Conservation (phyloP, 345 rosid genomes). For the Gossypium thurberi region DNA sequence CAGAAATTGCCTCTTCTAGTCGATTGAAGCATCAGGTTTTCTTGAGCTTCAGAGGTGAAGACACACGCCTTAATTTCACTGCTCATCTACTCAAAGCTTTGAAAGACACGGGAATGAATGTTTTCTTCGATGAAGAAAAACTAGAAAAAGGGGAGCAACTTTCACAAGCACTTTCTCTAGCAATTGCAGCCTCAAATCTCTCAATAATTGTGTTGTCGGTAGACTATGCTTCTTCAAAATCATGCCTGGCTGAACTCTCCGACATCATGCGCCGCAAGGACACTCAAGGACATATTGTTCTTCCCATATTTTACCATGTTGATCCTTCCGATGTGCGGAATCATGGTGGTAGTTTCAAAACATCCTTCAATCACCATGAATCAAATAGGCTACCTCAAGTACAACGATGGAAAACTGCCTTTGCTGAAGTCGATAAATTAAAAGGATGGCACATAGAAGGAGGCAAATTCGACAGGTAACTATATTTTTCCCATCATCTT, state of each 20-base stretch:
- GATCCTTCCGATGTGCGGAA: not conserved
- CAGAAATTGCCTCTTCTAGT: too few relatives aligned
- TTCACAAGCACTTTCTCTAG: not conserved
- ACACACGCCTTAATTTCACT: not conserved
- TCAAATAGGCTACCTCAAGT: not conserved
- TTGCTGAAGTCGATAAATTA: not conserved
- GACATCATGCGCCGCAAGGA: not conserved
- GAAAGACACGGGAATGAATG: not conserved
- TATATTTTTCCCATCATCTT: not conserved
- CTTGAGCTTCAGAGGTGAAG: not conserved
- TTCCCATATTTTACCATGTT: not conserved
- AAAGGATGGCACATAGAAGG: not conserved
- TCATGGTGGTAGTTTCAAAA: not conserved
- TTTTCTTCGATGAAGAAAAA: not conserved
- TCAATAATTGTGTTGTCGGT: not conserved
- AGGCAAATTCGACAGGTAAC: not conserved
- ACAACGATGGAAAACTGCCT: not conserved
- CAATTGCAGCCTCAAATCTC: not conserved
- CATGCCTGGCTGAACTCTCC: not conserved
- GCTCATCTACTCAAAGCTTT: not conserved
- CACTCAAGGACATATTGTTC: not conserved
- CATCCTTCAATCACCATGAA: not conserved
- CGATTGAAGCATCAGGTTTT: not conserved
- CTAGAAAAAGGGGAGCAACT: not conserved
- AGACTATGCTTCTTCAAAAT: slow-evolving; percentile 2